A percentile compares a stretch with the other conserved stretches of the same genome.
phyloP scores from a whole-genome alignment of 371 early-diverging fungal genomes.

The Cokeromyces recurvatus region DNA sequence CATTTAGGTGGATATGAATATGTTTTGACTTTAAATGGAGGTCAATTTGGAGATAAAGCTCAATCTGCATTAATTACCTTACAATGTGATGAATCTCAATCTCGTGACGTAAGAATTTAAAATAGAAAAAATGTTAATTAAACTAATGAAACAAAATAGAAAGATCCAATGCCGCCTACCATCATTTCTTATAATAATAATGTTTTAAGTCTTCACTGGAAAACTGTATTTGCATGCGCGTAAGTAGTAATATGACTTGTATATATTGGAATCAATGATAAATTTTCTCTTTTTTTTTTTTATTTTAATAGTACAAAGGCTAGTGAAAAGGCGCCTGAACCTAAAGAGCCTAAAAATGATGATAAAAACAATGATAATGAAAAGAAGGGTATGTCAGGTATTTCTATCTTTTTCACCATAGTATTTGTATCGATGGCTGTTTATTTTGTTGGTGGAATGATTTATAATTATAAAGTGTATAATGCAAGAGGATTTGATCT shows the following conservation, averaged over 20 bases:
- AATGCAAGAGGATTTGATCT: slow-evolving; percentile 57
- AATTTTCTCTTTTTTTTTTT: too few species aligned
- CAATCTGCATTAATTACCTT: slow-evolving; percentile 24
- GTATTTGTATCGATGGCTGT: slow-evolving; percentile 39
- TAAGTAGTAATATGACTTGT: slow-evolving; percentile 7
- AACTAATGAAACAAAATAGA: slow-evolving; percentile 10
- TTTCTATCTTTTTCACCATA: slow-evolving; percentile 52
- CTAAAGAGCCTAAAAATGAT: slow-evolving; percentile 6
- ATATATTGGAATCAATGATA: background rate
- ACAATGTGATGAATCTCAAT: slow-evolving; percentile 22
- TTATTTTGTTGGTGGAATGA: slow-evolving; percentile 55
- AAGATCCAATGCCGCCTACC: slow-evolving; percentile 21
- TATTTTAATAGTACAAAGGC: slow-evolving; percentile 14
- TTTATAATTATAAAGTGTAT: slow-evolving; percentile 56
- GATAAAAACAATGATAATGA: background rate
- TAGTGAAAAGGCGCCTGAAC: slow-evolving; percentile 24
- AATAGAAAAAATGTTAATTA: background rate
- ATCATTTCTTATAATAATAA: slow-evolving; percentile 30
- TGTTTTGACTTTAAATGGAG: slow-evolving; percentile 20
- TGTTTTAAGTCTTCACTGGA: slow-evolving; percentile 37
- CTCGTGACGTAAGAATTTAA: slow-evolving; percentile 8
- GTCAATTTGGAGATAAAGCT: slow-evolving; percentile 3
- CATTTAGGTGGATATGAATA: slow-evolving; percentile 22
- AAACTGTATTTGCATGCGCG: slow-evolving; percentile 46
- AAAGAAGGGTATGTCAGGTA: slow-evolving; percentile 35